Percentiles rank a stretch among this genome's conserved stretches.
phyloP scores from a whole-genome alignment of 805 yeast species.

The Saturnispora silvae region DNA sequence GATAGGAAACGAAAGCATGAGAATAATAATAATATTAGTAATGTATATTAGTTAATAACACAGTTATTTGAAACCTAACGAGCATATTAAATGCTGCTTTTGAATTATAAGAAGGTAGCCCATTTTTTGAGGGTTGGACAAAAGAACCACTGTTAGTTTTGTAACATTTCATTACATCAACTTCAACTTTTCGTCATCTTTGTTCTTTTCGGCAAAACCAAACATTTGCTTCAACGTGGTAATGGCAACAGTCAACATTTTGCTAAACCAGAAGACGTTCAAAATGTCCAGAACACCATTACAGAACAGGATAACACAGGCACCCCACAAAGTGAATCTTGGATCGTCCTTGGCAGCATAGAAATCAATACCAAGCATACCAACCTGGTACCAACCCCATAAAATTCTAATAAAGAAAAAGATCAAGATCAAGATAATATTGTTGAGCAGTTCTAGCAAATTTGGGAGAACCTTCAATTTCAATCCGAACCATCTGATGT shows the following conservation, averaged over 20 bases:
- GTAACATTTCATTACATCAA: too few species aligned
- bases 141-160: too few species aligned
- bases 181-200: constrained; percentile 22
- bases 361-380: constrained; percentile 20
- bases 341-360: constrained; percentile 20
- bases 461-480: constrained; percentile 23
- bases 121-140: too few species aligned
- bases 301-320: constrained; percentile 22
- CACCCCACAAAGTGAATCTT: constrained; percentile 20
- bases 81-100: too few species aligned
- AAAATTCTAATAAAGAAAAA: constrained; percentile 27
- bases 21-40: too few species aligned
- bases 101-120: too few species aligned
- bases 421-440: constrained; percentile 24
- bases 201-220: constrained; percentile 14
- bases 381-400: constrained; percentile 32
- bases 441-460: constrained; percentile 24
- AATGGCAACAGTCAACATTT: constrained; percentile 29
- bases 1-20: too few species aligned
- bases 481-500: constrained; percentile 29
- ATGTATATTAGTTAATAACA: too few species aligned
- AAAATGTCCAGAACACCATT: constrained; percentile 26
- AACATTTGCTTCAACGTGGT: constrained; percentile 26
- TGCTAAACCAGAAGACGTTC: constrained; percentile 29
- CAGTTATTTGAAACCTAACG: too few species aligned